phyloP scores from a whole-genome alignment of 1,284 basidiomycete species.

The Ganoderma multipileum region DNA sequence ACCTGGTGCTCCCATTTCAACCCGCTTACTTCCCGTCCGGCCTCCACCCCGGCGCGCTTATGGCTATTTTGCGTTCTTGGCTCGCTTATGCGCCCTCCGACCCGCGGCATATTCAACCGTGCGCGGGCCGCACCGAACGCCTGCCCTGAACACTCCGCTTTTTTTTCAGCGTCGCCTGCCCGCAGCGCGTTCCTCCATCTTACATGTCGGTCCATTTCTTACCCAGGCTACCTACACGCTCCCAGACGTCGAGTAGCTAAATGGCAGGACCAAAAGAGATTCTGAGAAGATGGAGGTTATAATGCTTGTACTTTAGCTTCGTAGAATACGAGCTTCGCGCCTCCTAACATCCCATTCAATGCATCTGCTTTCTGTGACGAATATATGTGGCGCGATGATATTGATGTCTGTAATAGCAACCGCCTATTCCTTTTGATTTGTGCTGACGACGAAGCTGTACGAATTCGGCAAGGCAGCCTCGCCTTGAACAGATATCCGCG shows the following conservation, averaged over 20 bases:
- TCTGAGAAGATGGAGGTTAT: conserved; percentile 59
- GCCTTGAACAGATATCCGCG: not conserved
- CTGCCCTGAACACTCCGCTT: conserved; percentile 47
- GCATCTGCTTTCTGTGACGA: not conserved
- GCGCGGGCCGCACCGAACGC: conserved; percentile 22
- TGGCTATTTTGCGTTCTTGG: too few relatives aligned
- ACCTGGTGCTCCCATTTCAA: not conserved
- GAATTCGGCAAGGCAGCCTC: not conserved
- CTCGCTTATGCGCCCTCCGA: not conserved
- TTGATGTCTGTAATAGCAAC: not conserved
- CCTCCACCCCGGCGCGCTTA: conserved; percentile 1
- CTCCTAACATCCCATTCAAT: conserved; percentile 55
- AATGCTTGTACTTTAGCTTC: conserved; percentile 61
- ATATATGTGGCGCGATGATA: not conserved
- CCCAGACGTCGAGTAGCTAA: conserved; percentile 59
- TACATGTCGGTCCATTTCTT: conserved; percentile 65
- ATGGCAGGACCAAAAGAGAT: conserved; percentile 79
- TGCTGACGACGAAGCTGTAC: not conserved
- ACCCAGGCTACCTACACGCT: conserved; percentile 65
- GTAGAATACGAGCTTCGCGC: conserved; percentile 66
- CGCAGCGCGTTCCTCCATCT: conserved; percentile 48
- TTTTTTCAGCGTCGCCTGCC: conserved; percentile 23
- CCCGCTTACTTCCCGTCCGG: conserved; percentile 2
- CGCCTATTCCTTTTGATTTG: not conserved
- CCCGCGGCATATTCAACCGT: not conserved